Conservation (phyloP, 495 filamentous ascomycete species). For the Achaetomiella virescens region DNA sequence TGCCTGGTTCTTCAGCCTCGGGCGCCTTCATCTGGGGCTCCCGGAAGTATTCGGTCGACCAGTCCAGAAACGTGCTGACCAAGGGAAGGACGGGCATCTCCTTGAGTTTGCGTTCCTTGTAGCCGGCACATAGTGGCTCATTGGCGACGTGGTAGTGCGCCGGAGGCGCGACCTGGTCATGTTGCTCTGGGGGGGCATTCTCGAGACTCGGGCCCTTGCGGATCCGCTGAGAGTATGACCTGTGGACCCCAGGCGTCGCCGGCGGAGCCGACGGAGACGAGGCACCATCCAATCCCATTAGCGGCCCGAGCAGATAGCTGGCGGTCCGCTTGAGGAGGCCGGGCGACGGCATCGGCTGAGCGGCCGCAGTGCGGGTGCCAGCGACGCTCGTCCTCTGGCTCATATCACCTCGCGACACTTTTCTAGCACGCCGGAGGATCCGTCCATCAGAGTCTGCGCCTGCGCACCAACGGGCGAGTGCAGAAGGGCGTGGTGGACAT, state of each 20-base stretch:
- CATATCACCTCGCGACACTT: conserved; percentile 46
- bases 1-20: conserved; percentile 93
- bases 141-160: conserved; percentile 70
- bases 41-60: conserved; percentile 97
- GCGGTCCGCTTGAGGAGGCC: conserved; percentile 48
- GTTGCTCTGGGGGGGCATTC: conserved; percentile 63
- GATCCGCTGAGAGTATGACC: conserved; percentile 36
- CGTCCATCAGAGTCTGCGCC: conserved; percentile 67
- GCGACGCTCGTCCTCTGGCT: conserved; percentile 39
- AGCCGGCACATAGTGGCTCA: conserved; percentile 68
- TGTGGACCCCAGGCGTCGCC: conserved; percentile 34
- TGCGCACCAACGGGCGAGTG: conserved; percentile 66
- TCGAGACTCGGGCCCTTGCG: conserved; percentile 59
- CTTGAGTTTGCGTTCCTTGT: conserved; percentile 52
- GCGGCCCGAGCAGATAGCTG: conserved; percentile 48
- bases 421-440: conserved; percentile 50
- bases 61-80: conserved; percentile 79
- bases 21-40: conserved; percentile 97
- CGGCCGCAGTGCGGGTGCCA: conserved; percentile 33
- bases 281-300: conserved; percentile 47
- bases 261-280: conserved; percentile 25
- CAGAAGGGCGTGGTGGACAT: conserved; percentile 68
- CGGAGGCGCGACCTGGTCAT: conserved; percentile 61
- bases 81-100: conserved; percentile 61
- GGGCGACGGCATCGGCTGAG: conserved; percentile 39